phyloP scores from a whole-genome alignment of 2,329 filamentous ascomycete species.

The Tolypocladium guangdongense region DNA sequence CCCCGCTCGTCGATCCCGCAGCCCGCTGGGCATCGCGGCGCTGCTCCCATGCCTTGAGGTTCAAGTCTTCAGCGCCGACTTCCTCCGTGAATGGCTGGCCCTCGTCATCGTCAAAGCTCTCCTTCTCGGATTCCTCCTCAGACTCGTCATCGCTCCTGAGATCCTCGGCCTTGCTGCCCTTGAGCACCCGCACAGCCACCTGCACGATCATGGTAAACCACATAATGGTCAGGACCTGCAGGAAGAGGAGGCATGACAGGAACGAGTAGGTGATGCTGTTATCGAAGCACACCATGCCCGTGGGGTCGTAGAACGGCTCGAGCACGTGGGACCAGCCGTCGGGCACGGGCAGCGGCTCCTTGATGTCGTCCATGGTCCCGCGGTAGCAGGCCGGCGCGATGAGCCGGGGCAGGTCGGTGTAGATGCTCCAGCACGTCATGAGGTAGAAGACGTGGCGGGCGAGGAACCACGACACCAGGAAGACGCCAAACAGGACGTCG shows the following conservation, averaged over 20 bases:
- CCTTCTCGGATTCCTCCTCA: slow-evolving; percentile 28
- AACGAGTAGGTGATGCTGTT: slow-evolving; percentile 66
- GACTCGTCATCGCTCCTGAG: slow-evolving; percentile 76
- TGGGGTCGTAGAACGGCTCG: slow-evolving; percentile 60
- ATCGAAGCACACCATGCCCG: slow-evolving; percentile 73
- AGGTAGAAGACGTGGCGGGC: slow-evolving; percentile 75
- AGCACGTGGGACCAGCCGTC: slow-evolving; percentile 51
- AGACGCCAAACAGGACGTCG: slow-evolving; percentile 74
- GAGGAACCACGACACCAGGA: slow-evolving; percentile 76
- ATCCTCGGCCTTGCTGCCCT: slow-evolving; percentile 71
- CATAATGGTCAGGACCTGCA: slow-evolving; percentile 70
- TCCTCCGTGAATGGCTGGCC: background rate
- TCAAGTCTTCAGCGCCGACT: background rate
- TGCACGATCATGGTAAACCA: slow-evolving; percentile 88
- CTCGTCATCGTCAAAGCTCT: background rate
- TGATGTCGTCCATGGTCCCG: slow-evolving; percentile 42
- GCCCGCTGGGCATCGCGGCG: slow-evolving; percentile 40
- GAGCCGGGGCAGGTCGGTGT: slow-evolving; percentile 48
- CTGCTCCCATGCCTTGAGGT: slow-evolving; percentile 38
- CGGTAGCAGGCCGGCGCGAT: slow-evolving; percentile 64
- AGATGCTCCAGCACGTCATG: slow-evolving; percentile 73
- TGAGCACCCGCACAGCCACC: slow-evolving; percentile 69
- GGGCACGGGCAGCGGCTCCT: slow-evolving; percentile 39
- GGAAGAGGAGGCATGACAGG: slow-evolving; percentile 59
- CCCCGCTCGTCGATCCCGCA: slow-evolving; percentile 35